Evolutionary conservation across 1,284 basidiomycete genomes (phyloP), one percentile per base, ranked within the genome.

Genomic region (Coniferiporia sulphurascens): DNA sequence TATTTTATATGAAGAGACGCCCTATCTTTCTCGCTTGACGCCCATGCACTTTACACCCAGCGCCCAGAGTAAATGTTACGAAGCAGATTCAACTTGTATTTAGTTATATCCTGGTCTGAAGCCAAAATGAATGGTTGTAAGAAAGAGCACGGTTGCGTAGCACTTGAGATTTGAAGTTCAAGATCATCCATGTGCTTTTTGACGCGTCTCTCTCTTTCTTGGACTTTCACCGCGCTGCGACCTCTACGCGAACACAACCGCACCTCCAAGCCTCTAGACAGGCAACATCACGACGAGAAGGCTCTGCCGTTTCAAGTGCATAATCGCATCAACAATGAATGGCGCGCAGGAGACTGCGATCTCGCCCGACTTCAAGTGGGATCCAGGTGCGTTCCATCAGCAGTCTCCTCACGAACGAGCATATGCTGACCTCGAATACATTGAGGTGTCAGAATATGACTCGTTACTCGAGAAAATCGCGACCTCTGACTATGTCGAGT

Each of bases 391-490:
- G 66, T 53, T 22, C 21, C 52, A 19, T 49, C 22, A 50, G 52
- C 22, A 48, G 7, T 49, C 43, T 12, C 22, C 12, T 12, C 10
- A 8, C 10, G 27, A n/a, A 19, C 21, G 22, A 49, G 48, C 48
- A 17, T 51, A 59, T 44, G 22, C 35, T 32, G 27, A 36, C 43
- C 46, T 44, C 62, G 49, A 61, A 64, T 36, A 62, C 45, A 34
- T 65, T 54, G 65, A 70, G 68, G 50, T 63, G 58, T 58, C 70
- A 89, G 87, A 85, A 65, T 77, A 86, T 67, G 83, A 91, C 63
- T 72, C 73, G 9, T 63, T 88, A 1, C 73, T 95, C 32, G 78
- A 86, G 55, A 78, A 80, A 58, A 83, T 93, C 63, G 88, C 89
- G 3, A 78, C 78, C 12, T 85, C 83, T 1, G 91, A 93, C 69